These are phyloP conservation scores for Brasilioporus rufonigricans DNA, from an alignment of 768 basidiomycete genomes.

Conservation along the genomic window DNA sequence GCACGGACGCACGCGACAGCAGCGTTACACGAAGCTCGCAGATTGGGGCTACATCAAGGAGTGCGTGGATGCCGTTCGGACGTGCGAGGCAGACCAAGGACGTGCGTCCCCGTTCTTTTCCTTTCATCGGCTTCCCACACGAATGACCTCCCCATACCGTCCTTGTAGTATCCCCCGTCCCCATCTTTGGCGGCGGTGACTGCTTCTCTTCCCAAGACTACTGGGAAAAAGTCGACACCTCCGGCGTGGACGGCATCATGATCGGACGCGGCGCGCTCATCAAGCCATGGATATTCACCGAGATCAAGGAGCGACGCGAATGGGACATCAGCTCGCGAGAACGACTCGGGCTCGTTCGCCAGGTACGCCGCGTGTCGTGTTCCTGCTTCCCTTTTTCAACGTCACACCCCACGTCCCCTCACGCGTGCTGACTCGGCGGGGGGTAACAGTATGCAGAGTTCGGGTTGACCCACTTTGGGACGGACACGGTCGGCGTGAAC, in stretches of 20 bases:
- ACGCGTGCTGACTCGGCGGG: no score
- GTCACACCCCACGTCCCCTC: no score
- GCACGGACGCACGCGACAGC: slow-evolving; percentile 94
- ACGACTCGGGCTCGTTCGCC: slow-evolving; percentile 72
- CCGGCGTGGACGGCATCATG: slow-evolving; percentile 94
- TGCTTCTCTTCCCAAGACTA: slow-evolving; percentile 87
- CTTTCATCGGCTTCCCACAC: not conserved
- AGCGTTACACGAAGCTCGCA: slow-evolving; percentile 87
- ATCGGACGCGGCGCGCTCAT: slow-evolving; percentile 92
- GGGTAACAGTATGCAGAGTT: slow-evolving; percentile 75
- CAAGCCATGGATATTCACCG: slow-evolving; percentile 96
- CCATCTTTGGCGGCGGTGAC: slow-evolving; percentile 96
- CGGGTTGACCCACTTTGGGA: slow-evolving; percentile 82
- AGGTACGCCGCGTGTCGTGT: slow-evolving; percentile 42
- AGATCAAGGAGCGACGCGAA: slow-evolving; percentile 87
- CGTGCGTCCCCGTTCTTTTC: slow-evolving; percentile 40
- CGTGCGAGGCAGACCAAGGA: slow-evolving; percentile 66
- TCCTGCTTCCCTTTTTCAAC: not conserved
- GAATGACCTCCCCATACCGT: not conserved
- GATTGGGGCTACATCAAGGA: slow-evolving; percentile 94
- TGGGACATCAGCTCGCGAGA: slow-evolving; percentile 92
- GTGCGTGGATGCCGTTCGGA: slow-evolving; percentile 80
- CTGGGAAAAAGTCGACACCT: slow-evolving; percentile 70
- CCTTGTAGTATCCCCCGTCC: slow-evolving; percentile 69
- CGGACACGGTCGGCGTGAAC: slow-evolving; percentile 87